Conservation (phyloP, 192 early-diverging fungal genomes). For the Gaertneriomyces sp. region DNA sequence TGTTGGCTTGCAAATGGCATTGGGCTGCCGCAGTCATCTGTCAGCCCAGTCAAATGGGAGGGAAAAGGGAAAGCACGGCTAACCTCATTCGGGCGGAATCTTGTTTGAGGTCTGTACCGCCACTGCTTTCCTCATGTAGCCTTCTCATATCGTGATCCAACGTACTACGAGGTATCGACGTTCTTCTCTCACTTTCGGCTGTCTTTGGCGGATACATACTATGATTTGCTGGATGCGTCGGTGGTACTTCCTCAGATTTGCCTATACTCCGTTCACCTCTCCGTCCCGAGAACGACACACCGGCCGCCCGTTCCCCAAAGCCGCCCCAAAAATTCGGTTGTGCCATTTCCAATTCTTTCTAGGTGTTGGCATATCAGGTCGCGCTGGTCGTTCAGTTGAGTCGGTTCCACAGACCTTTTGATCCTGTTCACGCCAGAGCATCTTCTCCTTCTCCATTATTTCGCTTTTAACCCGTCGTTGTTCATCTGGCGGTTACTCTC, state of each 20-base stretch:
- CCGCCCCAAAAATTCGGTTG: slow-evolving; percentile 34
- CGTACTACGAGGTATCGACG: too few species aligned
- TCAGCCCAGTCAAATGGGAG: too few species aligned
- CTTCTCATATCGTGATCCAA: too few species aligned
- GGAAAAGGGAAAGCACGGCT: not conserved
- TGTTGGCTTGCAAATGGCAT: slow-evolving; percentile 29
- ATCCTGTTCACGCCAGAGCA: slow-evolving; percentile 9
- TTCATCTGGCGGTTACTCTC: slow-evolving; percentile 3
- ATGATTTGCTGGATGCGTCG: too few species aligned
- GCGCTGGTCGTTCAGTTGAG: not conserved
- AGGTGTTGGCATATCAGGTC: not conserved
- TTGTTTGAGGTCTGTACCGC: too few species aligned
- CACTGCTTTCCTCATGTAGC: too few species aligned
- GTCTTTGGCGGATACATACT: too few species aligned
- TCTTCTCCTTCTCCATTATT: slow-evolving; percentile 24
- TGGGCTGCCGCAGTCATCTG: not conserved
- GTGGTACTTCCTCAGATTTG: too few species aligned
- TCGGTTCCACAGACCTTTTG: slow-evolving; percentile 13
- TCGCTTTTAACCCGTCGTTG: slow-evolving; percentile 29
- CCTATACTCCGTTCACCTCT: too few species aligned
- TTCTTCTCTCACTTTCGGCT: too few species aligned
- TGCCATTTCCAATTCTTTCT: slow-evolving; percentile 36
- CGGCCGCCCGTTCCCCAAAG: slow-evolving; percentile 25
- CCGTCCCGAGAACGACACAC: too few species aligned
- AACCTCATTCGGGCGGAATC: too few species aligned